These are phyloP conservation scores for Onygenales sp. DNA, from an alignment of 2,329 filamentous ascomycete genomes.

Conservation along the genomic window DNA sequence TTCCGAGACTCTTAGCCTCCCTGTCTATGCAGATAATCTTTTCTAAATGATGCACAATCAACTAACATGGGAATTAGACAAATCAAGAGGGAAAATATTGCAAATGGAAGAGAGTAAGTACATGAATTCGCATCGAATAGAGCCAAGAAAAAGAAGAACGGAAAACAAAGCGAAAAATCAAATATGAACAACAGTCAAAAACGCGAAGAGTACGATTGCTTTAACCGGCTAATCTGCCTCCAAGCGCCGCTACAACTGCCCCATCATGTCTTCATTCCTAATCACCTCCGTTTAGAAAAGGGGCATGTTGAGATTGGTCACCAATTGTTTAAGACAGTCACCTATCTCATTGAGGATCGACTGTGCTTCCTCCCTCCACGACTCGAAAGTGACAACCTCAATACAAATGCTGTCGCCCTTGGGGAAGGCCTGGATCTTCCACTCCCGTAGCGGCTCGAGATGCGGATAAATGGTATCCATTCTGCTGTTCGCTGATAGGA, in stretches of 20 bases:
- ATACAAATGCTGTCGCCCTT: conserved; percentile 44
- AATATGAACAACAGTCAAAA: not conserved
- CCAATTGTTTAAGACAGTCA: conserved; percentile 28
- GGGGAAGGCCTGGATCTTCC: conserved; percentile 55
- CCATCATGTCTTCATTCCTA: not conserved
- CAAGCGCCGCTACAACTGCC: no score
- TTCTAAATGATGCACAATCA: no score
- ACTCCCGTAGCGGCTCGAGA: conserved; percentile 44
- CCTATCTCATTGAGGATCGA: conserved; percentile 43
- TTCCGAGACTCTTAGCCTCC: no score
- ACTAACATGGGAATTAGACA: no score
- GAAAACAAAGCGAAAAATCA: not conserved
- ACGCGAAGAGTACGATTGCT: not conserved
- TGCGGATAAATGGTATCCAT: conserved; percentile 51
- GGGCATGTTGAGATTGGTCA: conserved; percentile 13
- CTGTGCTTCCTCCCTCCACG: conserved; percentile 42
- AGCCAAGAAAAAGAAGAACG: no score
- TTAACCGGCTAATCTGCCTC: no score
- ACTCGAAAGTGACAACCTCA: conserved; percentile 52
- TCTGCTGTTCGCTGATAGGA: conserved; percentile 19
- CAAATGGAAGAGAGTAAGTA: no score
- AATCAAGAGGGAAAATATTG: no score
- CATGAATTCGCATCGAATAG: no score
- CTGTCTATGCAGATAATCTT: no score
- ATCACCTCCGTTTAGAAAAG: conserved; percentile 1